A percentile compares a stretch with the other conserved stretches of the same genome.
Conservation (phyloP, 2,329 filamentous ascomycete species). For the Penicillium sumatraense region DNA sequence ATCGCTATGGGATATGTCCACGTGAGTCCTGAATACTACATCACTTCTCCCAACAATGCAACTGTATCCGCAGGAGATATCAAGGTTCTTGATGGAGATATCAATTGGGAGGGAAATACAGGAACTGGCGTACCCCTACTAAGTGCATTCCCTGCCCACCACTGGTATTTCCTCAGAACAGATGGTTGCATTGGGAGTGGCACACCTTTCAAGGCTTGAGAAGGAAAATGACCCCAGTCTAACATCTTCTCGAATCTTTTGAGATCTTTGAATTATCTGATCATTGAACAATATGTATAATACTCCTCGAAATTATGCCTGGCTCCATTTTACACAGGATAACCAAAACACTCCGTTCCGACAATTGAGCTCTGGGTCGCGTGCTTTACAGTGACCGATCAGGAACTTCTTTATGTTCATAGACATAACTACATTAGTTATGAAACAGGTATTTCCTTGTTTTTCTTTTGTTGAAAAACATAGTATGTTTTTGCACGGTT, state of each 20-base stretch:
- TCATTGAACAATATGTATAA: too few species aligned
- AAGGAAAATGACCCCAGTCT: not conserved
- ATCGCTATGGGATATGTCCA: slow-evolving; percentile 66
- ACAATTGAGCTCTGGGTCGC: too few species aligned
- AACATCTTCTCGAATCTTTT: not conserved
- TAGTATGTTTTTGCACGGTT: too few species aligned
- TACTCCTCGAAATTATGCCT: too few species aligned
- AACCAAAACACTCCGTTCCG: too few species aligned
- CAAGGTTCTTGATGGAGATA: slow-evolving; percentile 24
- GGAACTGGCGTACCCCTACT: slow-evolving; percentile 26
- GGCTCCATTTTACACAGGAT: too few species aligned
- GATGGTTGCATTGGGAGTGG: slow-evolving; percentile 25
- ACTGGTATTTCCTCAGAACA: slow-evolving; percentile 31
- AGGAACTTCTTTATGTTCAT: too few species aligned
- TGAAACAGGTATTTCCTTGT: too few species aligned
- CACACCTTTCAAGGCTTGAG: slow-evolving; percentile 17
- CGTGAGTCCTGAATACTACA: slow-evolving; percentile 72
- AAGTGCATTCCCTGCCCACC: slow-evolving; percentile 22
- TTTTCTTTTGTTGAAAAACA: too few species aligned
- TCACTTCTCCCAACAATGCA: slow-evolving; percentile 40
- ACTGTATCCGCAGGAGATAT: slow-evolving; percentile 26
- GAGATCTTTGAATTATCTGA: too few species aligned
- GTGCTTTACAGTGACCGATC: too few species aligned
- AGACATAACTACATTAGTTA: too few species aligned
- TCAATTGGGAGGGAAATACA: slow-evolving; percentile 32